Evolutionary conservation across 352 stramenopile species (phyloP).

Genomic region (Stephanocyclus meneghinianus): DNA sequence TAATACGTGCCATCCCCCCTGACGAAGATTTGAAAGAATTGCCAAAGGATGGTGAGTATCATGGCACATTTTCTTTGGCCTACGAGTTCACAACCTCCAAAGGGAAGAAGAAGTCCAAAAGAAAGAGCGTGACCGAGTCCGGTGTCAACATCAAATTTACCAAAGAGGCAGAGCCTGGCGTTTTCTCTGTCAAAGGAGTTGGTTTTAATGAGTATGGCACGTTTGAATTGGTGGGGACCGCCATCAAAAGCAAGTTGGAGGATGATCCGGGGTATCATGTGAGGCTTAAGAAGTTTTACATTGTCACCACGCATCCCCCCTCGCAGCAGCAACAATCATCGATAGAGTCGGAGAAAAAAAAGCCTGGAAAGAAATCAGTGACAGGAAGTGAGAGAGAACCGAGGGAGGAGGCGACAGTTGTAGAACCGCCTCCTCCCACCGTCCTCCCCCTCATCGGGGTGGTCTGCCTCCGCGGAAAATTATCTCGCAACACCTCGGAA

Average conservation of each 20-base stretch:
- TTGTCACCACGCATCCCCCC: slow-evolving; percentile 11
- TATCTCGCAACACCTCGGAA: slow-evolving; percentile 60
- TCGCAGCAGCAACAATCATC: slow-evolving; percentile 7
- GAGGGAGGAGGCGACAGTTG: slow-evolving; percentile 9
- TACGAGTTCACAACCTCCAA: slow-evolving; percentile 68
- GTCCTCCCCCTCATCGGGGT: slow-evolving; percentile 52
- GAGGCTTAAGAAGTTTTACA: slow-evolving; percentile 73
- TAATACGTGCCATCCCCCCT: slow-evolving; percentile 58
- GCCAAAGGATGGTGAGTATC: slow-evolving; percentile 75
- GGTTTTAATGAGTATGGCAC: slow-evolving; percentile 80
- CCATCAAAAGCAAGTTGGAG: slow-evolving; percentile 53
- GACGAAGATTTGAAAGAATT: slow-evolving; percentile 64
- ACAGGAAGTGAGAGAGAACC: background rate
- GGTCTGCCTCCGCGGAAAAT: slow-evolving; percentile 66
- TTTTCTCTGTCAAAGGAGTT: slow-evolving; percentile 67
- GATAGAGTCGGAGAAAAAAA: background rate
- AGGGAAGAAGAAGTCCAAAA: slow-evolving; percentile 65
- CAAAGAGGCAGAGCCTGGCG: slow-evolving; percentile 38
- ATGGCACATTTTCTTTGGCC: slow-evolving; percentile 76
- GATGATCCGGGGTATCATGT: slow-evolving; percentile 62
- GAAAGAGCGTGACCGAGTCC: slow-evolving; percentile 55
- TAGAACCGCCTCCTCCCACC: slow-evolving; percentile 57
- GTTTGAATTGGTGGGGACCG: slow-evolving; percentile 77
- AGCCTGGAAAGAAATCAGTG: background rate
- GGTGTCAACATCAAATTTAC: slow-evolving; percentile 76